These are phyloP conservation scores for Aspergillus pseudonomiae DNA, from an alignment of 2,329 filamentous ascomycete species.

Conservation along the genomic window DNA sequence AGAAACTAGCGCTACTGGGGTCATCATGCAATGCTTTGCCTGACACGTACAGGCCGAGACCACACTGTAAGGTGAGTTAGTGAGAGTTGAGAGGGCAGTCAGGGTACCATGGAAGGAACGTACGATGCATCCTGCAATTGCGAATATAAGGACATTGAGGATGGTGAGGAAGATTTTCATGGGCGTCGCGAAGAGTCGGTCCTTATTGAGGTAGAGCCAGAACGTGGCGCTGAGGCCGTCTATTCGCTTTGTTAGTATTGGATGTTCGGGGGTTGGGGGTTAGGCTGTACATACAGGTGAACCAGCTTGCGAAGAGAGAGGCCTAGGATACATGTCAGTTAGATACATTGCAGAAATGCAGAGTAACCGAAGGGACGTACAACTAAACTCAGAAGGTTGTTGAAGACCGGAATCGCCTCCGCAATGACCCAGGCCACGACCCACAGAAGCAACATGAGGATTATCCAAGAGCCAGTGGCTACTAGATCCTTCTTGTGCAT, in stretches of 20 bases:
- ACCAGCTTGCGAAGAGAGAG: constrained; percentile 66
- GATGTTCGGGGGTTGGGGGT: too few relatives aligned
- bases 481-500: constrained; percentile 51
- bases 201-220: constrained; percentile 32
- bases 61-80: constrained; percentile 27
- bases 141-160: constrained; percentile 20
- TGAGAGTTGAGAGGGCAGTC: neutral
- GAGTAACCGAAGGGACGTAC: constrained; percentile 9
- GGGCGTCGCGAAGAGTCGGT: constrained; percentile 24
- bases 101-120: neutral
- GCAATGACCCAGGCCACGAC: constrained; percentile 66
- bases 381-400: constrained; percentile 65
- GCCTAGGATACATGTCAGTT: constrained; percentile 32
- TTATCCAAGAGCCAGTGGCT: constrained; percentile 59
- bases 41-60: constrained; percentile 36
- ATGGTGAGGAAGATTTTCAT: constrained; percentile 26
- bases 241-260: constrained; percentile 1
- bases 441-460: constrained; percentile 59
- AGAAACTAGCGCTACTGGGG: constrained; percentile 31
- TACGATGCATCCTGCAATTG: constrained; percentile 22
- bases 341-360: neutral
- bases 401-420: constrained; percentile 69
- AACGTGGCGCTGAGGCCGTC: constrained; percentile 29
- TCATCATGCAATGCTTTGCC: constrained; percentile 32
- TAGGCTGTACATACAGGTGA: constrained; percentile 47